Evolutionary conservation across 2,329 filamentous ascomycete genomes (phyloP), one percentile per base, ranked within the genome.

Genomic region (Calonectria pseudoturangicola): DNA sequence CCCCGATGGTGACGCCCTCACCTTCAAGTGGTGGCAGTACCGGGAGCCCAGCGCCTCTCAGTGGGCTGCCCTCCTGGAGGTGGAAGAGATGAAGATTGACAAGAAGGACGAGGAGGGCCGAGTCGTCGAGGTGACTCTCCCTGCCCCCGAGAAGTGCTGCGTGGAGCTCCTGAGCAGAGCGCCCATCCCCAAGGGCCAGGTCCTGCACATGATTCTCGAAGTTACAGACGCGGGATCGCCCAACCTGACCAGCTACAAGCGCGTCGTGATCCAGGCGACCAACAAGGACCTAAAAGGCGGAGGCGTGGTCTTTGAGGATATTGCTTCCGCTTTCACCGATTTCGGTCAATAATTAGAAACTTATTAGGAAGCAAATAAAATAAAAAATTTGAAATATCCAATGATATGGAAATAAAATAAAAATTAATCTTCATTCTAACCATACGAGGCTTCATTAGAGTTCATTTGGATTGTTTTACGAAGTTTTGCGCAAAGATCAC

Each of bases 1-100:
- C 75, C 86, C 87, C 0, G 86, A 89, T 69, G 80, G 79, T 6
- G 83, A 84, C 62, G 73, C 81, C 9, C 77, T 89, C 21, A 83
- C 81, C 5, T 89, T 87, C 81, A 85, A 84, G 62, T 89, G 88
- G 88, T 88, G 84, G 79, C 87, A 89, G 45, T 89, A 90, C 77
- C 75, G 76, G 25, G 83, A 85, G 65, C 79, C 82, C 1, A 80
- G 74, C 54, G 78, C 81, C 9, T 73, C 84, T 2, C 87, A 89
- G 72, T 88, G 86, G 82, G 81, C 77, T 48, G 81, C 85, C 2
- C 80, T 83, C 27, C 77, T 82, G 2, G 81, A 84, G 0, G 82
- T 85, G 51, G 76, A 87, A 0, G 78, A 79, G 50, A 79, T 83
- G 68, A 75, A 76, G 54, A 74, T 78, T 13, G 73, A 77, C 8